Base-by-base conservation (phyloP, 441 rosid genomes). In the Syzygium syzygioides region DNA sequence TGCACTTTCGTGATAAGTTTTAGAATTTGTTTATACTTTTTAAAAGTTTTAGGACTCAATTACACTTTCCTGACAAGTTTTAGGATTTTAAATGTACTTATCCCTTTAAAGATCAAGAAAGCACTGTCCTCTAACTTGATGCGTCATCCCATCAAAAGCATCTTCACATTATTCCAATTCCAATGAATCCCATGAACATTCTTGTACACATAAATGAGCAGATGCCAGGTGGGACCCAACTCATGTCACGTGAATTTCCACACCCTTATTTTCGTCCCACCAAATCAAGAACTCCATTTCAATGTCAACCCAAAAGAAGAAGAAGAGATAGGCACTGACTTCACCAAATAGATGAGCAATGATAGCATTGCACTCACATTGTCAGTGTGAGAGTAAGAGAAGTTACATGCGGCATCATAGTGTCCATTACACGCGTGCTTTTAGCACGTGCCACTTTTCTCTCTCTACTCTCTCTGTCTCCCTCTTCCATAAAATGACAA, bases 221-320 rank as follows among this genome's bases (percentile, higher is more conserved):
- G 3, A 32, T 32, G 34, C 3, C 50, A 12, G 83, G 3, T 1
- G n/a, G n/a, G 0, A 13, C 83, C 83, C 9, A 52, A 37, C 17
- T 71, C 7, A 20, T 37, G 80, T 37, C 80, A 37, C 80, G 50
- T 71, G 80, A 71, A 20, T 71, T 71, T 71, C 83, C 83, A 23
- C 17, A 45, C n/a, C 52, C 15, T 37, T 52, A 0, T 20, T 71
- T 20, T 4, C 7, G 6, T 41, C 76, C n/a, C n/a, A 37, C 17
- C n/a, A 37, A 71, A 37, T 71, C 83, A 12, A 71, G 83, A 71
- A 12, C 83, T 41, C 83, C n/a, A 0, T 71, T 37, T 71, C 83
- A 11, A 71, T 1, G 83, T 71, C 83, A 37, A 37, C 83, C 52
- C 52, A 37, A 2, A 17, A 71, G 41, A 1, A 37, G 9, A 71